A percentile compares a stretch with the other conserved stretches of the same genome.
These are phyloP conservation scores for Linum trigynum DNA, from an alignment of 345 rosid species.

Conservation along the genomic window DNA sequence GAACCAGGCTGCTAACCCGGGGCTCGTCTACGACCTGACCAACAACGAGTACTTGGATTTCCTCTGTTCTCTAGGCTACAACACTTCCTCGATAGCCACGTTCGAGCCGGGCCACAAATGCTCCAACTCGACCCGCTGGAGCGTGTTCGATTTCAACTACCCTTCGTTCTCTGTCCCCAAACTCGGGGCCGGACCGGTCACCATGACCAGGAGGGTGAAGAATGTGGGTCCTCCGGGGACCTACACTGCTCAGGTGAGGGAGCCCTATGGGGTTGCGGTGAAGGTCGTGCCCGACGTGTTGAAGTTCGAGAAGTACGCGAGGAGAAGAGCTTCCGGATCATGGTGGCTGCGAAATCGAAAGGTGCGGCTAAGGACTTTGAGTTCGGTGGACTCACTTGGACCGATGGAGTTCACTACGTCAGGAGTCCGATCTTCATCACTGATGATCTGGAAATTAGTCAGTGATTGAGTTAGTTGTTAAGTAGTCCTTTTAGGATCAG, in stretches of 20 bases:
- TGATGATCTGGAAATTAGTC: not conserved
- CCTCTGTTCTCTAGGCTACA: conserved; percentile 2
- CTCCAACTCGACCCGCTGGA: not conserved
- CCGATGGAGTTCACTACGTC: conserved; percentile 15
- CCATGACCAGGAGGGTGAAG: not conserved
- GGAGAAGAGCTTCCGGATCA: conserved; percentile 9
- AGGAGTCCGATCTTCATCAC: conserved; percentile 11
- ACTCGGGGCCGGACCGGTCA: not conserved
- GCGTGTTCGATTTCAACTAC: not conserved
- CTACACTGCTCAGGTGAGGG: conserved; percentile 1
- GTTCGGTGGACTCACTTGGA: conserved; percentile 15
- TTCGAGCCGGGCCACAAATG: not conserved
- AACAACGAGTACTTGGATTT: not conserved
- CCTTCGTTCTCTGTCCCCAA: not conserved
- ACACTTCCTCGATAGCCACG: not conserved
- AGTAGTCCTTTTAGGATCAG: too few relatives aligned
- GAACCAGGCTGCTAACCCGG: conserved; percentile 10
- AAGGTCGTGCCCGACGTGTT: conserved; percentile 2
- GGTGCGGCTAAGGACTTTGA: not conserved
- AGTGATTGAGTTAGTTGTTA: not conserved
- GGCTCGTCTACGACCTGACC: conserved; percentile 10
- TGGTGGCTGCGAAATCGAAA: not conserved
- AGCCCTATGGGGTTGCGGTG: conserved; percentile 10
- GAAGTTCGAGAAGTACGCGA: conserved; percentile 8
- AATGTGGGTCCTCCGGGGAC: conserved; percentile 4